phyloP scores from a whole-genome alignment of 2,329 filamentous ascomycete species.

The Raffaelea arxii region DNA sequence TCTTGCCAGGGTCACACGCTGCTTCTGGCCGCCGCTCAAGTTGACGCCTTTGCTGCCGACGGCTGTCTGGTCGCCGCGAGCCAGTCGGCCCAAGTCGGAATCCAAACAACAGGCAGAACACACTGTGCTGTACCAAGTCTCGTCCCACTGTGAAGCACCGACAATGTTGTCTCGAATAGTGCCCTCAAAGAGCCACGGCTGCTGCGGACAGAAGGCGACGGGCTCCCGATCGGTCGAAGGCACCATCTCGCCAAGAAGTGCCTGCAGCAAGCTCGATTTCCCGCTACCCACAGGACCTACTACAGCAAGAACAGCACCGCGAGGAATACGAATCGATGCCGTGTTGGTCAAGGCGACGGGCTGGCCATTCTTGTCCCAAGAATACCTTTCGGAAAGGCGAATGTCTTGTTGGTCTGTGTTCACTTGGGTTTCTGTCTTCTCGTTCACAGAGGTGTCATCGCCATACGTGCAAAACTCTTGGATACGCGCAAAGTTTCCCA shows the following conservation, averaged over 20 bases:
- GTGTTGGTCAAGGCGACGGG: too few relatives aligned
- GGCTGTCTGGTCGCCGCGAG: slow-evolving; percentile 53
- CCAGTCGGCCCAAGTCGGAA: slow-evolving; percentile 48
- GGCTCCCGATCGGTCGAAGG: background rate
- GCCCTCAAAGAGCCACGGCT: slow-evolving; percentile 60
- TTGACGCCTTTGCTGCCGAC: slow-evolving; percentile 50
- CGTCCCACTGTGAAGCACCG: slow-evolving; percentile 43
- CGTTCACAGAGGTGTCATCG: too few relatives aligned
- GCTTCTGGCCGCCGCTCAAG: slow-evolving; percentile 44
- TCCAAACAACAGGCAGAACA: slow-evolving; percentile 54
- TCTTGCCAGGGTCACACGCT: slow-evolving; percentile 13
- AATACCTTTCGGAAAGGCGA: too few relatives aligned
- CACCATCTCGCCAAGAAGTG: background rate
- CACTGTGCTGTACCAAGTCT: slow-evolving; percentile 43
- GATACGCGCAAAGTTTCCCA: slow-evolving; percentile 1
- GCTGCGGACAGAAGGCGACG: slow-evolving; percentile 54
- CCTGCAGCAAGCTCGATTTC: background rate
- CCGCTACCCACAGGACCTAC: background rate
- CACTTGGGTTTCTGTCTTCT: too few relatives aligned
- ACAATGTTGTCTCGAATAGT: slow-evolving; percentile 59
- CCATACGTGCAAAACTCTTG: slow-evolving; percentile 6
- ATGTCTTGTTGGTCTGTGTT: too few relatives aligned
- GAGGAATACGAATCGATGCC: too few relatives aligned
- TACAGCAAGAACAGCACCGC: too few relatives aligned
- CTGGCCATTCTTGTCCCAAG: too few relatives aligned